phyloP scores from a whole-genome alignment of 257 asterid species.

The Paraleonurus japonicus region DNA sequence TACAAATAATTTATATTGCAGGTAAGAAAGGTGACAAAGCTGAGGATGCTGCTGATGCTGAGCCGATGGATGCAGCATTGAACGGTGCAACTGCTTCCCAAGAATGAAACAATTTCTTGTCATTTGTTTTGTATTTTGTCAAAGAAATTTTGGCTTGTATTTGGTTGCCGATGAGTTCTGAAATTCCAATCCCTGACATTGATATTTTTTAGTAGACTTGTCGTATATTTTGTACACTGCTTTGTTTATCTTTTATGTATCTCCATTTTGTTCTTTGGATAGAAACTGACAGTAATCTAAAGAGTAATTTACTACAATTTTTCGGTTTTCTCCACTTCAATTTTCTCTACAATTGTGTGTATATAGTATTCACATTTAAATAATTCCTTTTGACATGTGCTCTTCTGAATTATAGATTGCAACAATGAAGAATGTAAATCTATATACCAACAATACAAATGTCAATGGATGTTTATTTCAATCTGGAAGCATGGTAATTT shows the following conservation, averaged over 20 bases:
- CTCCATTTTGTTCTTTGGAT: conserved; percentile 16
- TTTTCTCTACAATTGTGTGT: neutral
- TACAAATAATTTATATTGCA: conserved; percentile 24
- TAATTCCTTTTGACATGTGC: neutral
- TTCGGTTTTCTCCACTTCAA: neutral
- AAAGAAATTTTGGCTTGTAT: conserved; percentile 34
- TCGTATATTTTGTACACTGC: conserved; percentile 25
- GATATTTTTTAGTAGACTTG: neutral
- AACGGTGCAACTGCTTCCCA: conserved; percentile 27
- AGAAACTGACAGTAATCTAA: conserved; percentile 9
- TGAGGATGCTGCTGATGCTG: conserved; percentile 48
- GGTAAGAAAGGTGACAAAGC: conserved; percentile 75
- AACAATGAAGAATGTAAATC: neutral
- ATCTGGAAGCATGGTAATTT: too few species aligned
- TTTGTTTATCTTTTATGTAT: conserved; percentile 23
- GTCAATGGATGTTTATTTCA: neutral
- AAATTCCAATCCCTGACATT: conserved; percentile 20
- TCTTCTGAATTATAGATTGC: neutral
- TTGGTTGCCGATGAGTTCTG: conserved; percentile 20
- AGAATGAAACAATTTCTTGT: conserved; percentile 19
- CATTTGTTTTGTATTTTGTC: conserved; percentile 19
- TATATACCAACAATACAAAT: neutral
- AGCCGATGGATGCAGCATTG: conserved; percentile 47
- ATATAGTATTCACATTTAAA: neutral
- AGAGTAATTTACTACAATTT: neutral